Base-by-base conservation (phyloP, 208 protist species). In the Sergeia podlipaevii region DNA sequence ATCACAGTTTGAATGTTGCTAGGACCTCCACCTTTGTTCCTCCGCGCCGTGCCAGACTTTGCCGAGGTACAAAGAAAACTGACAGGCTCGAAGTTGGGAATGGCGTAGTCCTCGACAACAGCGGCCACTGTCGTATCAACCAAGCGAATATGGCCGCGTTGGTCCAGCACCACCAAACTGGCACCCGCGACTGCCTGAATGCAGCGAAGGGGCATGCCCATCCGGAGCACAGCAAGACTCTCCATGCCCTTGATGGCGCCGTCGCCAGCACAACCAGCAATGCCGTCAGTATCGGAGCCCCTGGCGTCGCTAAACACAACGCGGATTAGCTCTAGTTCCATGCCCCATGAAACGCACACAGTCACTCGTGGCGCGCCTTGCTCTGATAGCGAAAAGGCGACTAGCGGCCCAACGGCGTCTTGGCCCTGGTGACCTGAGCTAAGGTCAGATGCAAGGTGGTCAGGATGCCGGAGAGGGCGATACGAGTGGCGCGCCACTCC, bases 311-410 rank as follows among this genome's bases (percentile, higher is more conserved):
- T 30, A 30, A 69, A 55, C 30, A 60, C 59, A 8, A 91, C 20
- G 4, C 62, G 68, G 32, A 80, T 74, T 10, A 88, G 39, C 39
- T 91, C 77, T 2, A 91, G 32, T 55, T 80, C 69, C 0, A 66
- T 73, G 38, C 75, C 69, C 73, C 69, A 85, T 38, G 69, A 65
- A 0, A 79, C 64, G 53, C 79, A 91, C 11, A 91, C 42, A 29
- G 68, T 41, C 26, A 85, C 30, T 24, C 60, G 33, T 13, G 53
- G 24, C 21, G 56, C 60, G 4, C 41, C 52, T n/a, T 54, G 24
- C 48, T 74, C 71, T 18, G 59, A 26, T 8, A 61, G 54, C 0
- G 78, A 20, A 53, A 87, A 88, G 39, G 69, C 64, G 6, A 91
- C 50, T 1, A 79, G 69, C 52, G 74, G 60, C 42, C 74, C 65